Evolutionary conservation across 495 filamentous ascomycete genomes (phyloP), one percentile per base, ranked within the genome.

Genomic region (Sphaerosporella brunnea): DNA sequence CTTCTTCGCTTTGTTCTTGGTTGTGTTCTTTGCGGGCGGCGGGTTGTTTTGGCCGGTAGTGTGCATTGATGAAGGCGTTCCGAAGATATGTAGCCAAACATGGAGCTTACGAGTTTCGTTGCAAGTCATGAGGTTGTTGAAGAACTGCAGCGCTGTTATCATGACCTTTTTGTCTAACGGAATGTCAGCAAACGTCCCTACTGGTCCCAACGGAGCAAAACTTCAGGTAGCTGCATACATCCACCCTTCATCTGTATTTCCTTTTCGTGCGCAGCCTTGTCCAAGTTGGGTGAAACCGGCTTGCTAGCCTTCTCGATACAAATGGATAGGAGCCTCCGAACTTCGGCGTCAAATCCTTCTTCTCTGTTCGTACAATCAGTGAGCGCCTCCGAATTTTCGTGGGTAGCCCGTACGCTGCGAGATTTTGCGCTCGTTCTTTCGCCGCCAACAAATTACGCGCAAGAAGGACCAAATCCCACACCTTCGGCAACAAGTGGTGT

Each of bases 91-190:
- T 24, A 82, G 57, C 80, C 80, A 84, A 9, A 84, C 68, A 20
- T 80, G 72, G 52, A 83, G 69, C 59, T 84, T 84, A n/a, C 76
- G 71, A 32, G 74, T 70, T 61, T 84, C 80, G 49, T 84, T 84
- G 45, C 75, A 70, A 63, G 76, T 77, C 47, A 82, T 75, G 43
- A 83, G 72, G 48, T 84, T 84, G 61, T 83, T 79, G 23, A 84
- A 63, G 53, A 80, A 80, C 62, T 84, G 80, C 1, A 84, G 71
- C 38, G 75, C 75, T 0, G 77, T 80, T 28, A 82, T 80, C 36
- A 84, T 64, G 9, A 82, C 67, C 47, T 78, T 78, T 61, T 84
- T 84, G 63, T 82, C 71, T 73, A 36, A 1, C 5, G 13, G 7
- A 7, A 46, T 38, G 20, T 43, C 43, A 46, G 5, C 45, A 35